These are phyloP conservation scores for Globisporangium nunn DNA, from an alignment of 352 stramenopile species.

Conservation along the genomic window DNA sequence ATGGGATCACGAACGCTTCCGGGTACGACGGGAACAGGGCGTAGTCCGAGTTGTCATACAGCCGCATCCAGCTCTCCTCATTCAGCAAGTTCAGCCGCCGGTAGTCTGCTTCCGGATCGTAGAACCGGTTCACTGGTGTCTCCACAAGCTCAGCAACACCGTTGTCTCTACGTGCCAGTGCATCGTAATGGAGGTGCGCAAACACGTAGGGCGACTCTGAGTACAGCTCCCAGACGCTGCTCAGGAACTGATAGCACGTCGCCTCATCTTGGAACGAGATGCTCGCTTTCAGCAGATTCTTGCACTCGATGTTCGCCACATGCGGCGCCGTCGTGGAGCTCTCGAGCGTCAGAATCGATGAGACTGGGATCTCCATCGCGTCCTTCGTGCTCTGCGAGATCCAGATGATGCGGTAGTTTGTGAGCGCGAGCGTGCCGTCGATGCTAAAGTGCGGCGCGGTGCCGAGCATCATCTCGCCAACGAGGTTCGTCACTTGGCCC, in stretches of 20 bases:
- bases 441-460: conserved; percentile 84
- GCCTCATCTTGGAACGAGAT: conserved; percentile 80
- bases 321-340: conserved; percentile 78
- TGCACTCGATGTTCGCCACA: conserved; percentile 81
- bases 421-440: conserved; percentile 72
- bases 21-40: conserved; percentile 93
- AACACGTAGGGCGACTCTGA: conserved; percentile 61
- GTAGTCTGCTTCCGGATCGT: conserved; percentile 78
- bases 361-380: conserved; percentile 75
- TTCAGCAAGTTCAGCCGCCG: conserved; percentile 69
- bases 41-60: conserved; percentile 86
- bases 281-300: conserved; percentile 67
- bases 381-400: conserved; percentile 71
- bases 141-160: conserved; percentile 19
- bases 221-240: conserved; percentile 71
- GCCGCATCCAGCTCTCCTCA: conserved; percentile 73
- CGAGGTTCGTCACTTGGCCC: conserved; percentile 80
- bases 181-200: conserved; percentile 67
- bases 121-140: conserved; percentile 49
- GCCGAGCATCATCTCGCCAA: conserved; percentile 83
- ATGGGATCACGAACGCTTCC: conserved; percentile 88
- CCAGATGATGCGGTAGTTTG: conserved; percentile 86
- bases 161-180: conserved; percentile 42
- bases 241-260: conserved; percentile 71
- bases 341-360: conserved; percentile 70